Evolutionary conservation across 805 yeast species (phyloP), one percentile per base, ranked within the genome.

Genomic region (Candida ipomoeae): DNA sequence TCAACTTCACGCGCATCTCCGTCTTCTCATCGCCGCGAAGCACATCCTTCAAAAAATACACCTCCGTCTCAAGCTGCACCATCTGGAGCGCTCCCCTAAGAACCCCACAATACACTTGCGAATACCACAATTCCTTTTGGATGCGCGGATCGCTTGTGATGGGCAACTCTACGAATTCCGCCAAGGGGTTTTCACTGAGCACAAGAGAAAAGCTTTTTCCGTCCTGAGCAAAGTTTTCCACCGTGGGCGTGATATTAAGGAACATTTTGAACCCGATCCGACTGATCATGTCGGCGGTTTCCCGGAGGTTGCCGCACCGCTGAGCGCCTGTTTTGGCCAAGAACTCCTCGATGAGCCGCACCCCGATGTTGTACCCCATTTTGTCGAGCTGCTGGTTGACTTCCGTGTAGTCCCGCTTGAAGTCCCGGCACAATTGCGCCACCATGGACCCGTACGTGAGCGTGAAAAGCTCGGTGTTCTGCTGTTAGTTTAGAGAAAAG

Each of bases 321-420:
- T 88, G 86, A 1, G 86, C 75, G n/a, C 89, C 91, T 0, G 96
- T 84, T 61, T 86, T 83, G 31, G 97, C 95, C 38, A 94, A 73
- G 62, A 92, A 89, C 64, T 94, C 99, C 62, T 94, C 99, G 45
- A 94, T 88, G 51, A 94, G 67, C 55, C 99, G 74, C 44, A 90
- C 72, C 1, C 99, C 99, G 38, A 94, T 94, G 64, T 88, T 90
- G 67, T 91, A 89, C 0, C 99, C 99, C 98, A 94, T 92, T 55
- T 82, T 80, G 61, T 85, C 96, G 45, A 94, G 74, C 63, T 92
- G 96, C 46, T 74, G 73, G 63, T 94, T 94, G 51, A 94, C 96
- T 60, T 84, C 84, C 6, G 62, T 64, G 65, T 89, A 91, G 66
- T 91, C 87, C 55, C 81, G 77, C 48, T 84, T 79, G 66, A 80